A percentile compares a stretch with the other conserved stretches of the same genome.
Evolutionary conservation across 2,329 filamentous ascomycete species (phyloP).

Genomic region (Claviceps arundinis): DNA sequence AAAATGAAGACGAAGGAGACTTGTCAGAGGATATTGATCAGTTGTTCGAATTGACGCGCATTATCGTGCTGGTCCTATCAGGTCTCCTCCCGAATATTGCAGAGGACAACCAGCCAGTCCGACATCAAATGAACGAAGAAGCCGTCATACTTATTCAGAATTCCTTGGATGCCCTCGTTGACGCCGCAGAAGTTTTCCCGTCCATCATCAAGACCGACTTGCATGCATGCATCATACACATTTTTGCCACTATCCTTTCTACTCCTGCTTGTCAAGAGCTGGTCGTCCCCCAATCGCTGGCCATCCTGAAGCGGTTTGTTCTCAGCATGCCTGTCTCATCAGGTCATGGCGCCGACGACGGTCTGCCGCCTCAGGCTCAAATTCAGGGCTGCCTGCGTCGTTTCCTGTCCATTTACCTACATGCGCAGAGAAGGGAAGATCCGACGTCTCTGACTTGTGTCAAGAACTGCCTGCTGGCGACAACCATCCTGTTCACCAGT

Average conservation of each 20-base stretch:
- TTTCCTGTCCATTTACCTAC: slow-evolving; percentile 67
- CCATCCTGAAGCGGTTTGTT: slow-evolving; percentile 85
- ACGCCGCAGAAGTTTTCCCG: slow-evolving; percentile 91
- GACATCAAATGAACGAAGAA: slow-evolving; percentile 76
- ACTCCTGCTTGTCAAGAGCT: slow-evolving; percentile 73
- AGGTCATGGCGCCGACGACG: slow-evolving; percentile 21
- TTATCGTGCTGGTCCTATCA: slow-evolving; percentile 85
- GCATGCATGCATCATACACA: slow-evolving; percentile 92
- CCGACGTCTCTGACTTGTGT: slow-evolving; percentile 75
- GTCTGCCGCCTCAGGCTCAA: slow-evolving; percentile 49
- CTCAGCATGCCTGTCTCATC: slow-evolving; percentile 51
- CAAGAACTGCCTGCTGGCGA: slow-evolving; percentile 81
- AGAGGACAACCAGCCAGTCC: slow-evolving; percentile 49
- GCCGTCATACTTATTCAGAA: slow-evolving; percentile 67
- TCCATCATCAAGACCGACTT: slow-evolving; percentile 93
- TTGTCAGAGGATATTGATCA: slow-evolving; percentile 96
- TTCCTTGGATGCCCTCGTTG: slow-evolving; percentile 76
- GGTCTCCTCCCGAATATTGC: slow-evolving; percentile 74
- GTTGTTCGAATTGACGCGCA: slow-evolving; percentile 88
- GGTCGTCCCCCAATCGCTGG: slow-evolving; percentile 78
- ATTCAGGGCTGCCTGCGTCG: slow-evolving; percentile 70
- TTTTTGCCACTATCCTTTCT: slow-evolving; percentile 84
- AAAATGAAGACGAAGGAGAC: slow-evolving; percentile 50
- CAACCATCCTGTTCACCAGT: slow-evolving; percentile 78
- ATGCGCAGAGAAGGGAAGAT: slow-evolving; percentile 60